A percentile compares a stretch with the other conserved stretches of the same genome.
Evolutionary conservation across 2,329 filamentous ascomycete genomes (phyloP).

Genomic region (Phialocephala sp.): DNA sequence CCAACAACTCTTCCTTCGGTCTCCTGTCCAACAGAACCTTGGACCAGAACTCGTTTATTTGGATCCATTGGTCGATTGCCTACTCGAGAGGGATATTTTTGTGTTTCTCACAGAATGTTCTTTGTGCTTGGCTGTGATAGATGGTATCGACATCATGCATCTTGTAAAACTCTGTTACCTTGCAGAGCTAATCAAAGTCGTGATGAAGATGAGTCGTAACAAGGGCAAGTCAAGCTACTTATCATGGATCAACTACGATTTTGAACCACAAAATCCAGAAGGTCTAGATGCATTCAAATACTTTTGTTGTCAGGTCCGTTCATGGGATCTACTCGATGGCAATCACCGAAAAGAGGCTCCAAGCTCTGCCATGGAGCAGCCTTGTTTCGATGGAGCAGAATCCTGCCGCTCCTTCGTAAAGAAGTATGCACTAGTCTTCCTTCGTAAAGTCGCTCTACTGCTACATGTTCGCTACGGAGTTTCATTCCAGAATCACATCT

Average conservation of each 20-base stretch:
- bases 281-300: conserved; percentile 33
- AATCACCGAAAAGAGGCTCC: conserved; percentile 36
- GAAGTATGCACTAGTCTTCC: conserved; percentile 87
- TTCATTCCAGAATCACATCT: conserved; percentile 77
- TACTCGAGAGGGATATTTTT: conserved; percentile 75
- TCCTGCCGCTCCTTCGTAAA: conserved; percentile 67
- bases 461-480: conserved; percentile 89
- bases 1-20: conserved; percentile 67
- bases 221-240: conserved; percentile 58
- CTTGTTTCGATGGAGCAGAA: conserved; percentile 57
- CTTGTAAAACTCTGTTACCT: conserved; percentile 86
- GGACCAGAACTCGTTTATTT: conserved; percentile 1
- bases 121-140: conserved; percentile 69
- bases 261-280: conserved; percentile 1
- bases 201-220: conserved; percentile 63
- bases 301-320: conserved; percentile 35
- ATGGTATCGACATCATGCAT: conserved; percentile 77
- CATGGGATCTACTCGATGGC: conserved; percentile 21
- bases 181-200: conserved; percentile 86
- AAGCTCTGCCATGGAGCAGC: conserved; percentile 60
- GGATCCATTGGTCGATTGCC: conserved; percentile 48
- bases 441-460: conserved; percentile 84
- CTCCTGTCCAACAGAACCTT: neutral
- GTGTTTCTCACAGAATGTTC: conserved; percentile 82
- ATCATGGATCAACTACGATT: conserved; percentile 32